Conservation (phyloP, 441 rosid species). For the Hura crepitans region DNA sequence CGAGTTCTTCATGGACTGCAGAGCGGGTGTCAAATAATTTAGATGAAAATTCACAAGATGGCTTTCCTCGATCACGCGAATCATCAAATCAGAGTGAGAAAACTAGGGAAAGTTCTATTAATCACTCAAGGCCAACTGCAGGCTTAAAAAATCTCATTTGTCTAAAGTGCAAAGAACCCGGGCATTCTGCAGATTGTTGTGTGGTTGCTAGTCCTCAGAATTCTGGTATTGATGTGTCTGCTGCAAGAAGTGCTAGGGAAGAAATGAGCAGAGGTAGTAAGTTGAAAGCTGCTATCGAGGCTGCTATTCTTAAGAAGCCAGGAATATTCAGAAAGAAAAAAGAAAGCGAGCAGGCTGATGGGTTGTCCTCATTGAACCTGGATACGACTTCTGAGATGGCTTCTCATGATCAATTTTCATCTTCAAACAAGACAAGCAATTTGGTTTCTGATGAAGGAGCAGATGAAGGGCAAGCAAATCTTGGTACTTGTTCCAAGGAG, state of each 20-base stretch:
- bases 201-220: constrained; percentile 34
- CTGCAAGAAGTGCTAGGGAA: constrained; percentile 46
- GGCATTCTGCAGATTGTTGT: constrained; percentile 59
- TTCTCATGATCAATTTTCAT: constrained; percentile 45
- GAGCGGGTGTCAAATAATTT: constrained; percentile 42
- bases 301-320: constrained; percentile 72
- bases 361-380: constrained; percentile 35
- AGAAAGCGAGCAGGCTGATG: constrained; percentile 50
- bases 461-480: constrained; percentile 39
- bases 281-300: constrained; percentile 77
- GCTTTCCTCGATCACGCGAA: constrained; percentile 45
- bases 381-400: constrained; percentile 41
- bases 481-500: constrained; percentile 34
- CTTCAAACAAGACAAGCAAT: constrained; percentile 38
- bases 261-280: constrained; percentile 51
- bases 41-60: constrained; percentile 51
- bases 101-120: constrained; percentile 41
- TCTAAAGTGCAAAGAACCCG: constrained; percentile 52
- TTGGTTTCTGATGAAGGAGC: constrained; percentile 42
- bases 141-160: constrained; percentile 42
- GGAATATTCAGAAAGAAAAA: constrained; percentile 60
- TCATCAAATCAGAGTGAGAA: constrained; percentile 55
- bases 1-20: constrained; percentile 51
- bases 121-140: constrained; percentile 42
- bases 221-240: constrained; percentile 46